Percentiles rank a stretch among this genome's conserved stretches.
Evolutionary conservation across 805 yeast genomes (phyloP).

Genomic region (Starmera amethionina): DNA sequence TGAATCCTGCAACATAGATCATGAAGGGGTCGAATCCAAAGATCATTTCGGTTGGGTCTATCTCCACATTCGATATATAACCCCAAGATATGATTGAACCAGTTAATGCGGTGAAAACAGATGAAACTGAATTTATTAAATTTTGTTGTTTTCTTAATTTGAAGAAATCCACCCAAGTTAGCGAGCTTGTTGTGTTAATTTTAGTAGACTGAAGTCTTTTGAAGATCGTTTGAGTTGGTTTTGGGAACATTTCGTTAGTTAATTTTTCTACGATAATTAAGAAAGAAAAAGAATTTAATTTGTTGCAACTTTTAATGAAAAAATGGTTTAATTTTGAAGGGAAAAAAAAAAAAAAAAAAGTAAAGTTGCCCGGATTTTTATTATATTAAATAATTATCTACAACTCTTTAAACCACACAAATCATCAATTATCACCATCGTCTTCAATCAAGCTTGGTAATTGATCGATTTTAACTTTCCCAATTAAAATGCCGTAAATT

Average conservation of each 20-base stretch:
- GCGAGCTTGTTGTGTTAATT: too few relatives aligned
- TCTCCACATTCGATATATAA: constrained; percentile 68
- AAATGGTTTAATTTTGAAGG: too few relatives aligned
- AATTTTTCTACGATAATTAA: too few relatives aligned
- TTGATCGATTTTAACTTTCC: constrained; percentile 60
- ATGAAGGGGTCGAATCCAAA: constrained; percentile 87
- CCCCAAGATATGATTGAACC: constrained; percentile 67
- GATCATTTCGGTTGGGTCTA: constrained; percentile 79
- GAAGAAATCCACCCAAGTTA: constrained; percentile 73
- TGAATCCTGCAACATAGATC: constrained; percentile 65
- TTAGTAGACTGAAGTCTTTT: too few relatives aligned
- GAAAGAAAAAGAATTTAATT: too few relatives aligned
- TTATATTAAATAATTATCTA: too few relatives aligned
- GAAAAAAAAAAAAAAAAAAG: too few relatives aligned
- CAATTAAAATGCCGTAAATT: constrained; percentile 77
- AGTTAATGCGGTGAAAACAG: constrained; percentile 54
- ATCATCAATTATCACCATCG: background rate
- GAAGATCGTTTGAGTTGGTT: too few relatives aligned
- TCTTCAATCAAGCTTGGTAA: constrained; percentile 64
- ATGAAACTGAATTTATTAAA: constrained; percentile 54
- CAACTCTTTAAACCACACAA: too few relatives aligned
- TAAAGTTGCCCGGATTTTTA: background rate
- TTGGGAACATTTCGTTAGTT: too few relatives aligned
- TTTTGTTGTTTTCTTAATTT: constrained; percentile 68
- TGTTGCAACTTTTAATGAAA: too few relatives aligned